A percentile compares a stretch with the other conserved stretches of the same genome.
phyloP scores from a whole-genome alignment of 768 basidiomycete genomes.

The Lepiota venenata region DNA sequence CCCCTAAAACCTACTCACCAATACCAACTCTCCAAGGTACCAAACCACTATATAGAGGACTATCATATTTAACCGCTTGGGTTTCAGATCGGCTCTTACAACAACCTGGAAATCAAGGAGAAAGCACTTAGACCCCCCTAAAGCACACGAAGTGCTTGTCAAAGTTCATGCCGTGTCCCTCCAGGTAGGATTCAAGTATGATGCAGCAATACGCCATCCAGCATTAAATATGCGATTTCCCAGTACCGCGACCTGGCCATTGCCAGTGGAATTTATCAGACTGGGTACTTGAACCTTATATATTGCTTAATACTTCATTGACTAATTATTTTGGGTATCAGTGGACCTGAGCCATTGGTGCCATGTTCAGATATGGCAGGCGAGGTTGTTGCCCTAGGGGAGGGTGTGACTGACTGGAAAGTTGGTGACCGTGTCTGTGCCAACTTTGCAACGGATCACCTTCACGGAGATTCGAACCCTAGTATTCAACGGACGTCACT shows the following conservation, averaged over 20 bases:
- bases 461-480: conserved; percentile 38
- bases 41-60: background rate
- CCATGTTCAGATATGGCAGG: conserved; percentile 54
- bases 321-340: no score
- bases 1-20: conserved; percentile 1
- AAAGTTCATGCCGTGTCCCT: conserved; percentile 56
- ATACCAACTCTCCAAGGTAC: conserved; percentile 6
- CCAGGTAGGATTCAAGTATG: conserved; percentile 28
- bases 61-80: background rate
- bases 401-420: conserved; percentile 44
- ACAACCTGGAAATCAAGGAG: conserved; percentile 22
- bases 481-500: conserved; percentile 33
- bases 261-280: conserved; percentile 27
- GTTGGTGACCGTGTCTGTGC: conserved; percentile 54
- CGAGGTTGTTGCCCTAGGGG: conserved; percentile 46
- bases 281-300: background rate
- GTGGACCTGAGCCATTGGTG: conserved; percentile 22
- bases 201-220: background rate
- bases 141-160: conserved; percentile 49
- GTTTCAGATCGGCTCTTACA: conserved; percentile 19
- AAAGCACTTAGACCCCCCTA: conserved; percentile 27
- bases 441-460: conserved; percentile 47
- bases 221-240: background rate
- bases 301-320: no score
- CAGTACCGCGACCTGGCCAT: conserved; percentile 52